These are phyloP conservation scores for Neofusicoccum sp. DNA, from an alignment of 2,329 filamentous ascomycete genomes.

Conservation along the genomic window DNA sequence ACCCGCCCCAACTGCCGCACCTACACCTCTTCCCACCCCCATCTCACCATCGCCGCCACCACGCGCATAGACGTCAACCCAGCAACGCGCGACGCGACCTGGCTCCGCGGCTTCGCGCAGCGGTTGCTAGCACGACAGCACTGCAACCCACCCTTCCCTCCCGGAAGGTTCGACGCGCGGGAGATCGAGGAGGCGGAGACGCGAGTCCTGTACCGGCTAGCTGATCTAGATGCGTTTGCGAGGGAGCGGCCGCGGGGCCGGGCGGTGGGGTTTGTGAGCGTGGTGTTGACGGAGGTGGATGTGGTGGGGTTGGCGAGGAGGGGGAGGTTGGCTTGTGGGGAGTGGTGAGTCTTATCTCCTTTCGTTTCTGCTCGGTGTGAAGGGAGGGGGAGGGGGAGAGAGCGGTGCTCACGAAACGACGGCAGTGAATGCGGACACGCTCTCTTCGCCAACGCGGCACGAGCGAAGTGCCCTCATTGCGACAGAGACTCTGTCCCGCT, in stretches of 20 bases:
- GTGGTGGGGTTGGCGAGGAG: conserved; percentile 41
- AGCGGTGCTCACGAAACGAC: neutral
- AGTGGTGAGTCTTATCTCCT: conserved; percentile 31
- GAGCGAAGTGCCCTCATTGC: neutral
- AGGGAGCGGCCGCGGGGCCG: conserved; percentile 26
- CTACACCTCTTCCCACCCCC: conserved; percentile 18
- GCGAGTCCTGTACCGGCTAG: conserved; percentile 43
- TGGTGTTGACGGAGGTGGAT: conserved; percentile 44
- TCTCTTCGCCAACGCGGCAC: conserved; percentile 50
- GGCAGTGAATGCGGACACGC: conserved; percentile 52
- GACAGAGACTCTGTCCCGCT: conserved; percentile 23
- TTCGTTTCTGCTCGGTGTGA: neutral
- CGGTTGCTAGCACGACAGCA: conserved; percentile 50
- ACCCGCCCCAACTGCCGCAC: conserved; percentile 43
- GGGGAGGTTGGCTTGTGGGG: conserved; percentile 46
- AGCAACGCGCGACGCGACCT: conserved; percentile 51
- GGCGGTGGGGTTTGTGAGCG: conserved; percentile 46
- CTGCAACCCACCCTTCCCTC: conserved; percentile 48
- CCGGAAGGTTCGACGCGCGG: conserved; percentile 24
- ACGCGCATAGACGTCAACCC: conserved; percentile 58
- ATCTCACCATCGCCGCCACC: conserved; percentile 38
- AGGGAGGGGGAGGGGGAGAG: neutral
- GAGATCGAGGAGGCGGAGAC: conserved; percentile 26
- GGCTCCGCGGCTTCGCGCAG: conserved; percentile 52
- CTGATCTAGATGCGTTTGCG: conserved; percentile 45